Percentiles rank a stretch among this genome's conserved stretches.
Evolutionary conservation across 2,329 filamentous ascomycete genomes (phyloP).

Genomic region (Dichotomopilus funicola): DNA sequence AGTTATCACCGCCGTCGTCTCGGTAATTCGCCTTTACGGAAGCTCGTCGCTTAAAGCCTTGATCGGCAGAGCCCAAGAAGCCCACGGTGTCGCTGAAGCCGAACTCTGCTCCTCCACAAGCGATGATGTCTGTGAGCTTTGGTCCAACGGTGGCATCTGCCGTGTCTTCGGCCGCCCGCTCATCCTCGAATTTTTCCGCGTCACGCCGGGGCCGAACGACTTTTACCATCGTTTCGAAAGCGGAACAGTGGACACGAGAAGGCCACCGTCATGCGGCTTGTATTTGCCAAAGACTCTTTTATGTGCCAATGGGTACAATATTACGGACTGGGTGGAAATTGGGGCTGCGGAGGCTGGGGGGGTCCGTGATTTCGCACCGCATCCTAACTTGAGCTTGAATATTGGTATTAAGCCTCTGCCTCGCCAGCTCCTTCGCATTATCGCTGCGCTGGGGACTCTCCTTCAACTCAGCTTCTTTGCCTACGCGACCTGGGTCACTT

Average conservation of each 20-base stretch:
- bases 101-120: constrained; percentile 38
- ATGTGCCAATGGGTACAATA: no score
- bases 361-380: not conserved
- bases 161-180: constrained; percentile 30
- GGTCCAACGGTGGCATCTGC: constrained; percentile 27
- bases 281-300: constrained; percentile 10
- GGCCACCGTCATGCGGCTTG: not conserved
- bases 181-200: constrained; percentile 15
- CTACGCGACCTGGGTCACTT: not conserved
- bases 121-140: constrained; percentile 35
- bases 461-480: not conserved
- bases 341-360: not conserved
- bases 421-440: not conserved
- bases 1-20: constrained; percentile 34
- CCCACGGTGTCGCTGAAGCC: constrained; percentile 28
- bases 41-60: constrained; percentile 30
- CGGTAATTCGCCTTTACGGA: constrained; percentile 30
- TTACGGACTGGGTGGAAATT: not conserved
- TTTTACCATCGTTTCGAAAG: not conserved
- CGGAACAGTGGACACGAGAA: not conserved
- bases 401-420: not conserved
- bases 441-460: not conserved
- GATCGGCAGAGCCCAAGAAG: constrained; percentile 29
- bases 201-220: not conserved
- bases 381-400: constrained; percentile 8